Evolutionary conservation across 345 rosid species (phyloP).

Genomic region (Brassica carinata): DNA sequence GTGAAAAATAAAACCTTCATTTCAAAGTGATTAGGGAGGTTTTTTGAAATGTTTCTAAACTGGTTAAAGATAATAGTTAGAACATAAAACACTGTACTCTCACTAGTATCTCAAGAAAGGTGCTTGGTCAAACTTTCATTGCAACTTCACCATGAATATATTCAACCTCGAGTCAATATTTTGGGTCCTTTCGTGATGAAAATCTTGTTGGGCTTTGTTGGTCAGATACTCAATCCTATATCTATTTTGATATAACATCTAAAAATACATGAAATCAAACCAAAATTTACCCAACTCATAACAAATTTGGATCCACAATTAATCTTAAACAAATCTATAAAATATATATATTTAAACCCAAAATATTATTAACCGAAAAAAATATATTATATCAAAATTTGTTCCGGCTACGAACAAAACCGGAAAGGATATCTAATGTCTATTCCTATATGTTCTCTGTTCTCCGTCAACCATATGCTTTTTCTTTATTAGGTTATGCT

Average conservation of each 20-base stretch:
- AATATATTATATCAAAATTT: too few relatives aligned
- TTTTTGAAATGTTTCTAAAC: slow-evolving; percentile 25
- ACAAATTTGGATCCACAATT: too few relatives aligned
- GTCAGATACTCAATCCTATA: background rate
- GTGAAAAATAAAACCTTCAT: slow-evolving; percentile 20
- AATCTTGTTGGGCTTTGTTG: background rate
- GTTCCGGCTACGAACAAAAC: too few relatives aligned
- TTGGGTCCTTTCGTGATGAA: background rate
- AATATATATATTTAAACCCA: too few relatives aligned
- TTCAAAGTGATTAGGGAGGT: slow-evolving; percentile 19
- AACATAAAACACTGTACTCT: background rate
- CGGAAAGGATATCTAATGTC: background rate
- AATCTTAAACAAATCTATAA: too few relatives aligned
- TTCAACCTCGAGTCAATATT: background rate
- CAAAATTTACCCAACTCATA: background rate
- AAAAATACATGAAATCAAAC: background rate
- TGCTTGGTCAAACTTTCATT: background rate
- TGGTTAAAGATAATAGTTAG: background rate
- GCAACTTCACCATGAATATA: background rate
- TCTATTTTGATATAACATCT: background rate
- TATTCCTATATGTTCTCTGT: background rate
- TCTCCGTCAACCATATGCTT: background rate
- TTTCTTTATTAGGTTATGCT: background rate
- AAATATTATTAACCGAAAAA: background rate
- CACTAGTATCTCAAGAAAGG: background rate